Base-by-base conservation (phyloP, 345 rosid species). In the Eucalyptus marginata region DNA sequence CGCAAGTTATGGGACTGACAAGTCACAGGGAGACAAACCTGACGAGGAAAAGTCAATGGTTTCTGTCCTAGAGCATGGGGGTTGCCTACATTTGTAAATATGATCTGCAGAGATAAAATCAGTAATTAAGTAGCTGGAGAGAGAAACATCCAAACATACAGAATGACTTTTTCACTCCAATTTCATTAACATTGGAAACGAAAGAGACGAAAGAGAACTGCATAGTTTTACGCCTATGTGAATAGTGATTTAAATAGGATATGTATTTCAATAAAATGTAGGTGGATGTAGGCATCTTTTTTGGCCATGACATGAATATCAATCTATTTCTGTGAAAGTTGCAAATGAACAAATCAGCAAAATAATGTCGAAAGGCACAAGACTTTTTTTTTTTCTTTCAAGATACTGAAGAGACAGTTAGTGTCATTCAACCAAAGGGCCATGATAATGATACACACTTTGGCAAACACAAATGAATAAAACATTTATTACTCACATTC, bases 1-100 rank as follows among this genome's bases (percentile, higher is more conserved):
- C 83, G 2, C 83, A 43, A 20, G 83, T 22, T 33, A 49, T 88
- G 33, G 29, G 80, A 44, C 52, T 31, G 62, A 91, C 25, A 49
- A 31, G 49, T n/a, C 7, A 86, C 52, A 51, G 54, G 10, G 62
- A 51, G 46, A 59, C 44, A 3, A 52, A 96, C 99, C 97, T 98
- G 99, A 44, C 99, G 99, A 91, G 99, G 97, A 88, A 98, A 98
- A 71, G 95, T 96, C 90, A 98, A 86, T 6, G 98, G 99, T 95
- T 95, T 98, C 95, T 98, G 99, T 88, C 99, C 99, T 62, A 97
- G 93, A 89, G 99, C 99, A 92, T 98, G 99, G 92, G 99, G 99
- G 89, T 98, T 97, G 90, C 99, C 99, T 84, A 98, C 99, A 92
- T 98, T 98, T 84, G 99, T 98, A 93, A 98, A 98, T 90, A 98